These are phyloP conservation scores for Hyphopichia khmerensis DNA, from an alignment of 1,139 yeast genomes.

Conservation along the genomic window DNA sequence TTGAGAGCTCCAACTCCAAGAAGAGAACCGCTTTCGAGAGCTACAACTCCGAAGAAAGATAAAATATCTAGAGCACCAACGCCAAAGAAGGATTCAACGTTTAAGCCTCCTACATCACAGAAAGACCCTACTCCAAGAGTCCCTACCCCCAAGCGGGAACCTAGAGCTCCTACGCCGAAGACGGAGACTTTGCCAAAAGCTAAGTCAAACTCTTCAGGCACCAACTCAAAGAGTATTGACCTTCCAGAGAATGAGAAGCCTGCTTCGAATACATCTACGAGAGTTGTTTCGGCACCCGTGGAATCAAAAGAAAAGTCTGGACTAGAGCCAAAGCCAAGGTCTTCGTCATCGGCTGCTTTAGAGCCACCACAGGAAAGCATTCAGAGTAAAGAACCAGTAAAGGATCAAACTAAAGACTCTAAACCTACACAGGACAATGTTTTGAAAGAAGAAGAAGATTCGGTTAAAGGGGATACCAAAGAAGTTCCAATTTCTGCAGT, in stretches of 20 bases:
- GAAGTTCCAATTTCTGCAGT: no score
- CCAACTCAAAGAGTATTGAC: no score
- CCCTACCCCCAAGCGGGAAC: not conserved
- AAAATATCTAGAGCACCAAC: not conserved
- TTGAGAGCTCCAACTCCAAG: not conserved
- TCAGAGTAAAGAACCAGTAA: no score
- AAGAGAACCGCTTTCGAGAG: not conserved
- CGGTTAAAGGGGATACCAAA: no score
- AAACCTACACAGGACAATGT: no score
- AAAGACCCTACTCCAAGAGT: not conserved
- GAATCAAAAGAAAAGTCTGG: not conserved
- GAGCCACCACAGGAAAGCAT: no score
- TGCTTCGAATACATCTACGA: not conserved
- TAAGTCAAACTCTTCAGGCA: not conserved
- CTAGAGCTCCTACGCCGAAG: not conserved
- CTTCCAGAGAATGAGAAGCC: no score
- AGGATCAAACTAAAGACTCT: no score
- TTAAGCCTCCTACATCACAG: not conserved
- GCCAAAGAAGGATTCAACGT: slow-evolving; percentile 1
- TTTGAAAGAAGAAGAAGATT: no score
- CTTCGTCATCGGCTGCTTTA: no score
- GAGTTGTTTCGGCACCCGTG: not conserved
- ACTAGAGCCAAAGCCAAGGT: no score
- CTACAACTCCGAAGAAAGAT: not conserved
- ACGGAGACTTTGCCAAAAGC: not conserved